Conservation (phyloP, 2,329 filamentous ascomycete genomes). For the Cladosporium colombiae region DNA sequence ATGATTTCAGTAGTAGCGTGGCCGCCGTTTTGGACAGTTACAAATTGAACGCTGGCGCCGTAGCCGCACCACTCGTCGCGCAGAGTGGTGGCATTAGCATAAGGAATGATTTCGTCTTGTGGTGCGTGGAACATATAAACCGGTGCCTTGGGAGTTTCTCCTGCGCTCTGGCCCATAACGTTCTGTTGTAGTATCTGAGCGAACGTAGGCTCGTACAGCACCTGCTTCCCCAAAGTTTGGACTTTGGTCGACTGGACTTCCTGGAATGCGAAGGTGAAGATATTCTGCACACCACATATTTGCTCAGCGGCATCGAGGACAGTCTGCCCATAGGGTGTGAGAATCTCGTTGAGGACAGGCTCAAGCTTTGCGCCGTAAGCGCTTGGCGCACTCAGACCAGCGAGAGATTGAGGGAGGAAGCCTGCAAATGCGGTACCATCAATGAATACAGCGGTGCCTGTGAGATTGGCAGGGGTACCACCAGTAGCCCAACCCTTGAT, state of each 20-base stretch:
- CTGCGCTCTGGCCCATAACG: conserved; percentile 28
- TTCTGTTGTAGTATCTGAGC: conserved; percentile 23
- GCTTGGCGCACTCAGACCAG: conserved; percentile 27
- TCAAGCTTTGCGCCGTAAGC: conserved; percentile 30
- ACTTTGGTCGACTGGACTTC: background rate
- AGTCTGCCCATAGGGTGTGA: conserved; percentile 27
- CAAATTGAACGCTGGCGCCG: conserved; percentile 31
- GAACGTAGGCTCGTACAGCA: conserved; percentile 31
- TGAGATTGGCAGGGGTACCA: conserved; percentile 48
- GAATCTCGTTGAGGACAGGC: conserved; percentile 25
- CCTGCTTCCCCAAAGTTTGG: conserved; percentile 22
- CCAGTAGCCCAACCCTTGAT: conserved; percentile 53
- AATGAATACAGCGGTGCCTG: conserved; percentile 30
- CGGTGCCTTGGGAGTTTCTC: conserved; percentile 32
- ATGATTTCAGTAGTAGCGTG: conserved; percentile 32
- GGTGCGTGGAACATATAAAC: conserved; percentile 34
- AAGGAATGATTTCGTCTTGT: conserved; percentile 34
- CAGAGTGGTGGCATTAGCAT: conserved; percentile 31
- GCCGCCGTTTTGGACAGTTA: conserved; percentile 31
- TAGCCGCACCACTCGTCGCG: conserved; percentile 31
- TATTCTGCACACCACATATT: conserved; percentile 28
- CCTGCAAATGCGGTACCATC: conserved; percentile 31
- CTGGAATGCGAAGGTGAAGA: conserved; percentile 29
- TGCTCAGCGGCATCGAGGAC: conserved; percentile 25
- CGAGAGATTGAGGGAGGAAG: conserved; percentile 32